Conservation (phyloP, 169 alveolate genomes). For the Theileria parva region DNA sequence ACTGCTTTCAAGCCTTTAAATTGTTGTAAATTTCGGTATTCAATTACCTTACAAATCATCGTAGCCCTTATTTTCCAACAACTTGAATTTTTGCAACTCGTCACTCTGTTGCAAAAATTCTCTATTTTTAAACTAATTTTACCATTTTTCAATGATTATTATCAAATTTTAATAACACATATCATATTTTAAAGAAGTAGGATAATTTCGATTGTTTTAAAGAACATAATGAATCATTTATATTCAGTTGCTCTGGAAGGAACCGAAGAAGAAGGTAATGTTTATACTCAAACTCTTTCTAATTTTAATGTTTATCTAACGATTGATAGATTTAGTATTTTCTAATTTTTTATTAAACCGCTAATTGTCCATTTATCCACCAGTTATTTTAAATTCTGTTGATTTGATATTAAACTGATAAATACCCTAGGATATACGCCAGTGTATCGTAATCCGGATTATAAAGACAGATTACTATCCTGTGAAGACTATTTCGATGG, state of each 20-base stretch:
- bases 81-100: not conserved
- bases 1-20: not conserved
- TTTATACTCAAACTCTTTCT: not conserved
- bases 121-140: no score
- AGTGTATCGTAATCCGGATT: conserved; percentile 35
- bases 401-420: no score
- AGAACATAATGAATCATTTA: conserved; percentile 17
- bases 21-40: not conserved
- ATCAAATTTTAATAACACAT: not conserved
- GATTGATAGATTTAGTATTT: not conserved
- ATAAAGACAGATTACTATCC: conserved; percentile 45
- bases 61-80: not conserved
- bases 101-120: not conserved
- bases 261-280: conserved; percentile 61
- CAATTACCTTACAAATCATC: not conserved
- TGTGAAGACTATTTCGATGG: conserved; percentile 55
- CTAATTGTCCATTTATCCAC: not conserved
- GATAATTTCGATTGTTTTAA: not conserved
- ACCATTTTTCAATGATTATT: not conserved
- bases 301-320: not conserved
- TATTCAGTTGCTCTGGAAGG: conserved; percentile 60
- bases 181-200: not conserved
- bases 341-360: not conserved
- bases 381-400: not conserved
- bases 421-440: conserved; percentile 41